These are phyloP conservation scores for Adenanthera pavonina DNA, from an alignment of 306 rosid genomes.

Conservation along the genomic window DNA sequence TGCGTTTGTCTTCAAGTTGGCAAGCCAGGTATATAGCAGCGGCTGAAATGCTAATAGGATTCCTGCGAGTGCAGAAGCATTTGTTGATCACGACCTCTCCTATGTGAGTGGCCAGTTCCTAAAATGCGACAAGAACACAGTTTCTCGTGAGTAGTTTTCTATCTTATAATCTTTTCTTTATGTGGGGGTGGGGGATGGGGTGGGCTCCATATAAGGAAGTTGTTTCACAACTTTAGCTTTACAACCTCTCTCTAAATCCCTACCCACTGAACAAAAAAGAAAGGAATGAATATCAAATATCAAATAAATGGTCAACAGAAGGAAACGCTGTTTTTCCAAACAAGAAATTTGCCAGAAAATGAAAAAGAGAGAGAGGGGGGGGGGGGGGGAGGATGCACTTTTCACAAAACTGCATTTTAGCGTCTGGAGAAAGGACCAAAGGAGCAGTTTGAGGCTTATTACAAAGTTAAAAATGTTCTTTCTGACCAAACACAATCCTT, in stretches of 20 bases:
- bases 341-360: not conserved
- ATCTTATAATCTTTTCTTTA: not conserved
- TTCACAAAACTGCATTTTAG: not conserved
- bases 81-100: conserved; percentile 98
- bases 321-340: not conserved
- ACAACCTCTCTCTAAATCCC: not conserved
- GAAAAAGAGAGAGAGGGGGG: not conserved
- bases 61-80: conserved; percentile 98
- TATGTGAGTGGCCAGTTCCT: conserved; percentile 96
- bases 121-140: conserved; percentile 23
- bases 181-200: too few relatives aligned
- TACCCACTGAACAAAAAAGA: not conserved
- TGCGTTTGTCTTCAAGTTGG: conserved; percentile 99
- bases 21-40: conserved; percentile 97
- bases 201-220: not conserved
- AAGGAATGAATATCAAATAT: not conserved
- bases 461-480: not conserved
- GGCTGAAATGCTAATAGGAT: conserved; percentile 95
- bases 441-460: not conserved
- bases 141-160: not conserved
- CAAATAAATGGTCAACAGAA: not conserved
- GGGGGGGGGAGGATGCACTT: not conserved
- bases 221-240: not conserved
- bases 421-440: not conserved
- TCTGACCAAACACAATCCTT: not conserved